These are phyloP conservation scores for Aspergillus latus DNA, from an alignment of 2,329 filamentous ascomycete species.

Conservation along the genomic window DNA sequence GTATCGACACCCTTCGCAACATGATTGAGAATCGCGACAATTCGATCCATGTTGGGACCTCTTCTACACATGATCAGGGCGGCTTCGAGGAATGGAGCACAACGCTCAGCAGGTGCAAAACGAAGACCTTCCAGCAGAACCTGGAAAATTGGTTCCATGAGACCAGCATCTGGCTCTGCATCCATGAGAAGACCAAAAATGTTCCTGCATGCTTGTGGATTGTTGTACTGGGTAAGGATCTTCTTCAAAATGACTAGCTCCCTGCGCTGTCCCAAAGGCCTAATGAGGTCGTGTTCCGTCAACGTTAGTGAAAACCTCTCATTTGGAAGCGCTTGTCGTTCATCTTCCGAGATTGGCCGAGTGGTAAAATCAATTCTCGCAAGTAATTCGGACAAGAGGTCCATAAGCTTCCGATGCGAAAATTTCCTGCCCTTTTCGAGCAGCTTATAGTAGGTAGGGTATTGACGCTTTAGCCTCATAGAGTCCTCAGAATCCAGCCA, in stretches of 20 bases:
- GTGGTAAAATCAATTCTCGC: slow-evolving; percentile 39
- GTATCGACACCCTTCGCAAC: slow-evolving; percentile 49
- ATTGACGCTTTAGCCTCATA: slow-evolving; percentile 56
- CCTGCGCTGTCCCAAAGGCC: slow-evolving; percentile 32
- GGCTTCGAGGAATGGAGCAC: slow-evolving; percentile 59
- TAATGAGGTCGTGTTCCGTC: slow-evolving; percentile 36
- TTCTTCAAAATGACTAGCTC: slow-evolving; percentile 56
- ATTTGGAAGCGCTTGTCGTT: slow-evolving; percentile 24
- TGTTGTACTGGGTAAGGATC: slow-evolving; percentile 63
- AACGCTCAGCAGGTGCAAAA: slow-evolving; percentile 49
- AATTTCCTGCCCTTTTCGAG: slow-evolving; percentile 50
- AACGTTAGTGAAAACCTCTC: slow-evolving; percentile 37
- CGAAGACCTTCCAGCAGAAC: slow-evolving; percentile 58
- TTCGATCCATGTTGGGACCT: slow-evolving; percentile 36
- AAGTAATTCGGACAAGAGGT: slow-evolving; percentile 43
- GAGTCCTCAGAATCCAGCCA: slow-evolving; percentile 55
- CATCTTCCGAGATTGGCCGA: slow-evolving; percentile 26
- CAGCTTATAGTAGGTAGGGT: slow-evolving; percentile 45
- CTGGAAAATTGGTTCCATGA: slow-evolving; percentile 48
- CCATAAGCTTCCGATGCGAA: slow-evolving; percentile 43
- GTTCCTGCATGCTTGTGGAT: slow-evolving; percentile 50
- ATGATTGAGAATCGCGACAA: slow-evolving; percentile 41
- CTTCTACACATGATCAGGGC: slow-evolving; percentile 55
- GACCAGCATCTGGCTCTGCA: slow-evolving; percentile 53
- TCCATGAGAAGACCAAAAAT: slow-evolving; percentile 61